Conservation (phyloP, 345 rosid species). For the Dipteronia dyeriana region DNA sequence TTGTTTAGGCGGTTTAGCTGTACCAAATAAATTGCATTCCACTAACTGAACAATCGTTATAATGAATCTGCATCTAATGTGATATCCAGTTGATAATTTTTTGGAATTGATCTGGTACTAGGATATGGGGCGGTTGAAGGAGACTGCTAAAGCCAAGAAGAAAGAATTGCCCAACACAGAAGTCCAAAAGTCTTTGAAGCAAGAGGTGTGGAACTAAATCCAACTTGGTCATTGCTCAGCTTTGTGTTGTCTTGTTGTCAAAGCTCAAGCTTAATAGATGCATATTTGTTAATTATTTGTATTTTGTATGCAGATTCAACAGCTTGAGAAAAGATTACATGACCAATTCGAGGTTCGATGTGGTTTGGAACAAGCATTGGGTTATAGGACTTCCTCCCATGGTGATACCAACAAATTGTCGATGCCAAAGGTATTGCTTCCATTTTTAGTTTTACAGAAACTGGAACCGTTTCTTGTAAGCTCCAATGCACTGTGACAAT, state of each 20-base stretch:
- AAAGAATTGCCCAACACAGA: conserved; percentile 45
- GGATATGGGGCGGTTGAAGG: conserved; percentile 61
- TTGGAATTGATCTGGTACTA: conserved; percentile 35
- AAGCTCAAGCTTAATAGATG: neutral
- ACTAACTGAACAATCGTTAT: neutral
- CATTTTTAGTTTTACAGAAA: neutral
- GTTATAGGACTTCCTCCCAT: conserved; percentile 51
- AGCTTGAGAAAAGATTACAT: conserved; percentile 79
- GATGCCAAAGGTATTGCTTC: conserved; percentile 65
- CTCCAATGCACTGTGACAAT: neutral
- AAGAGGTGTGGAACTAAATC: conserved; percentile 60
- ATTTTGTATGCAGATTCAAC: conserved; percentile 60
- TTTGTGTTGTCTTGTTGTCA: neutral
- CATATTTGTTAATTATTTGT: neutral
- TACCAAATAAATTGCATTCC: conserved; percentile 6
- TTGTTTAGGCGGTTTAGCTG: conserved; percentile 11
- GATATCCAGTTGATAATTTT: conserved; percentile 20
- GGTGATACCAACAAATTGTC: conserved; percentile 38
- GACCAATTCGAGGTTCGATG: conserved; percentile 74
- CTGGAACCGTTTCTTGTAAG: conserved; percentile 2
- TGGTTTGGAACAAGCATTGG: conserved; percentile 82
- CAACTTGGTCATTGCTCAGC: neutral
- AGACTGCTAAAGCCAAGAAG: conserved; percentile 42
- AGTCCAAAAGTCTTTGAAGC: conserved; percentile 64
- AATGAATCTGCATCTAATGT: conserved; percentile 5